Conservation (phyloP, 495 filamentous ascomycete species). For the Talaromyces adpressus region DNA sequence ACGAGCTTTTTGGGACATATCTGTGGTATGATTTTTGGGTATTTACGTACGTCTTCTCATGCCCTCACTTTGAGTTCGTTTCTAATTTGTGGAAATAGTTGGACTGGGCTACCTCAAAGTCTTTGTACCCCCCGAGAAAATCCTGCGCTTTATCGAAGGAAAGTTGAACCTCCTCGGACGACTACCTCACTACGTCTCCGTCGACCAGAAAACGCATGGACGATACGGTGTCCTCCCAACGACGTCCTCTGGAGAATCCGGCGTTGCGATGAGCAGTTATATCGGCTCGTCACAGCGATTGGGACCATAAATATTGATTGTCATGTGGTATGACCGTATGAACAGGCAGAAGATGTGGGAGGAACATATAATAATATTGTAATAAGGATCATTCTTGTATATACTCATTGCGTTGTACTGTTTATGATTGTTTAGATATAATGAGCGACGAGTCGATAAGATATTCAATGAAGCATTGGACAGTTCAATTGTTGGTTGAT, state of each 20-base stretch:
- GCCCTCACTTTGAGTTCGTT: background rate
- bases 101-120: conserved; percentile 80
- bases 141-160: conserved; percentile 74
- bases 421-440: conserved; percentile 1
- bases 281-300: conserved; percentile 57
- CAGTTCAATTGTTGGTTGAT: background rate
- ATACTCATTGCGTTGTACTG: conserved; percentile 19
- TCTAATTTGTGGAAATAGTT: conserved; percentile 36
- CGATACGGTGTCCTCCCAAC: conserved; percentile 81
- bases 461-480: background rate
- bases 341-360: conserved; percentile 6
- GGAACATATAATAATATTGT: conserved; percentile 4
- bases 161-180: conserved; percentile 76
- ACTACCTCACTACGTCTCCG: conserved; percentile 80
- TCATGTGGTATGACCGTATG: background rate
- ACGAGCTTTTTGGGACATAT: conserved; percentile 83
- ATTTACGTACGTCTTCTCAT: conserved; percentile 58
- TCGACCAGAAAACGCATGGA: conserved; percentile 96
- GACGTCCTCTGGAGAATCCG: conserved; percentile 30
- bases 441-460: conserved; percentile 1
- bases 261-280: conserved; percentile 50
- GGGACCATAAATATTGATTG: conserved; percentile 38
- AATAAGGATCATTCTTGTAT: conserved; percentile 22
- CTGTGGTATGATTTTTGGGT: conserved; percentile 73
- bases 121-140: conserved; percentile 74